A percentile compares a stretch with the other conserved stretches of the same genome.
Conservation (phyloP, 805 yeast species). For the Lipomyces sp. region DNA sequence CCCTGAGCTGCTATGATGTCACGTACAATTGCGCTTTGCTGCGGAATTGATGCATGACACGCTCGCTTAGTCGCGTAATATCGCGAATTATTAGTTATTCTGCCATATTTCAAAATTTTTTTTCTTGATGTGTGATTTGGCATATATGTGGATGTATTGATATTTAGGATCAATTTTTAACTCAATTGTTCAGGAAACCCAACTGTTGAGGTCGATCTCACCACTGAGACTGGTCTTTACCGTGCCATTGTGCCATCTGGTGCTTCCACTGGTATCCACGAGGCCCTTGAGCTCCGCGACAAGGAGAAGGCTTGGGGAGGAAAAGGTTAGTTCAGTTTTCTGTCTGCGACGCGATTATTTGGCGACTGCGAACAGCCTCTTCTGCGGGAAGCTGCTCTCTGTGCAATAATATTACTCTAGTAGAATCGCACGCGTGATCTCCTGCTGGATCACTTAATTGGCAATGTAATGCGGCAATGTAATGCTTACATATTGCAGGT, state of each 20-base stretch:
- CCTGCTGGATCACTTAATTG: background rate
- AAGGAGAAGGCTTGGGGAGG: slow-evolving; percentile 98
- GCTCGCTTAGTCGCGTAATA: background rate
- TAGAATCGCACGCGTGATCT: background rate
- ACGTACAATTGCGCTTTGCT: background rate
- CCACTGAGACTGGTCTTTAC: slow-evolving; percentile 92
- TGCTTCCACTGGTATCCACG: slow-evolving; percentile 99
- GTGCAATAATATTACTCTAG: background rate
- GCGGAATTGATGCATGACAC: background rate
- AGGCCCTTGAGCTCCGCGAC: slow-evolving; percentile 98
- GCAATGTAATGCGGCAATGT: background rate
- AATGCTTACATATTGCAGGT: slow-evolving; percentile 23
- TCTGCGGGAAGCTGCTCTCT: background rate
- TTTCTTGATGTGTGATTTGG: background rate
- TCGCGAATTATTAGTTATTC: background rate
- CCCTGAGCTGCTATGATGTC: too few species aligned
- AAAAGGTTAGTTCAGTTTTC: slow-evolving; percentile 65
- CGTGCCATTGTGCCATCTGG: slow-evolving; percentile 99
- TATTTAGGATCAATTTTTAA: background rate
- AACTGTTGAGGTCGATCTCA: slow-evolving; percentile 96
- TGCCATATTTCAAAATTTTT: background rate
- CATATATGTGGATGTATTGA: background rate
- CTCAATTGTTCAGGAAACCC: slow-evolving; percentile 64
- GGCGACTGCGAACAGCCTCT: background rate
- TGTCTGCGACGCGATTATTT: background rate